These are phyloP conservation scores for Kregervanrija fluxuum DNA, from an alignment of 805 yeast genomes.

Conservation along the genomic window DNA sequence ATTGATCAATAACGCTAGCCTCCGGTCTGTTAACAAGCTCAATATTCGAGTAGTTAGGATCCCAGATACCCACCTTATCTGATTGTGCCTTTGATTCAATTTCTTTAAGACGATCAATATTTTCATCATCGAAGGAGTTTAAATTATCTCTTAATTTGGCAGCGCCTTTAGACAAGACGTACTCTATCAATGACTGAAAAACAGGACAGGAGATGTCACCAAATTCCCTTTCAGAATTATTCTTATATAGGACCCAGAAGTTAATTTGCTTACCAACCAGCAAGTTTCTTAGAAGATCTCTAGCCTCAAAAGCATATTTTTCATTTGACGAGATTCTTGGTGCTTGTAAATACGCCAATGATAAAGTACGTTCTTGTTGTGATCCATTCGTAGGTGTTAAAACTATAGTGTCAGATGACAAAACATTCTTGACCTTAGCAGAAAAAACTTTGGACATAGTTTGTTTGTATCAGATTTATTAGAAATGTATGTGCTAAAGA, in stretches of 20 bases:
- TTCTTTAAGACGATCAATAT: slow-evolving; percentile 29
- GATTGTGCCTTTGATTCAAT: slow-evolving; percentile 44
- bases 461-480: too few species aligned
- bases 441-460: slow-evolving; percentile 27
- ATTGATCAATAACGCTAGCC: slow-evolving; percentile 28
- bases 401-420: slow-evolving; percentile 66
- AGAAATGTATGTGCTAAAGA: too few species aligned
- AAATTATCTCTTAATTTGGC: slow-evolving; percentile 56
- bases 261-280: slow-evolving; percentile 59
- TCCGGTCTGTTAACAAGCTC: slow-evolving; percentile 23
- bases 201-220: slow-evolving; percentile 66
- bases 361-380: slow-evolving; percentile 51
- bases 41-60: slow-evolving; percentile 18
- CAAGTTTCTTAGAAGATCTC: slow-evolving; percentile 55
- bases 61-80: slow-evolving; percentile 56
- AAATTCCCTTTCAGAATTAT: slow-evolving; percentile 52
- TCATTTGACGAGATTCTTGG: slow-evolving; percentile 43
- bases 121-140: slow-evolving; percentile 27
- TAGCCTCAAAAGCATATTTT: slow-evolving; percentile 45
- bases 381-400: slow-evolving; percentile 46
- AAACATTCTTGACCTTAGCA: slow-evolving; percentile 64
- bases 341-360: slow-evolving; percentile 59
- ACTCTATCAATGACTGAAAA: slow-evolving; percentile 51
- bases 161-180: slow-evolving; percentile 49
- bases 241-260: slow-evolving; percentile 50